A percentile compares a stretch with the other conserved stretches of the same genome.
Evolutionary conservation across 345 rosid species (phyloP).

Genomic region (Luvunga scandens): DNA sequence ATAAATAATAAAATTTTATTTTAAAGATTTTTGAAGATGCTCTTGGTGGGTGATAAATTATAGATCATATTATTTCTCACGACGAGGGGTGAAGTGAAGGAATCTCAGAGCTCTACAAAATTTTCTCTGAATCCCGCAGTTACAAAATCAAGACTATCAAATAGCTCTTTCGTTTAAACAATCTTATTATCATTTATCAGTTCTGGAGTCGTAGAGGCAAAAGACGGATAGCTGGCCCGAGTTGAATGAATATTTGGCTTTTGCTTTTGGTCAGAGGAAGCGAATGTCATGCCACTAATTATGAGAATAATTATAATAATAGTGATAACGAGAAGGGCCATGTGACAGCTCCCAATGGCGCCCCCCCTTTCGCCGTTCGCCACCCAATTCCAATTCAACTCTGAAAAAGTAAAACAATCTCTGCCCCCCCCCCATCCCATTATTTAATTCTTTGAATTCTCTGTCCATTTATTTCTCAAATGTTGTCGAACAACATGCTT

Average conservation of each 20-base stretch:
- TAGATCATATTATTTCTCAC: no score
- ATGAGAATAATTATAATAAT: conserved; percentile 7
- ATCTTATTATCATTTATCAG: no score
- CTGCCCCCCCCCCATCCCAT: background rate
- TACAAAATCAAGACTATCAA: background rate
- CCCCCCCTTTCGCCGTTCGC: background rate
- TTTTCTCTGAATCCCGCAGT: background rate
- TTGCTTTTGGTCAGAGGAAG: conserved; percentile 14
- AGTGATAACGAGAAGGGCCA: background rate
- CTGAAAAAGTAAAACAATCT: background rate
- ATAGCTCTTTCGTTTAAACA: no score
- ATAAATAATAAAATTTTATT: no score
- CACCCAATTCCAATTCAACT: background rate
- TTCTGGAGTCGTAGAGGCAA: no score
- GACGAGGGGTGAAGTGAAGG: no score
- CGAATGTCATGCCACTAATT: conserved; percentile 62
- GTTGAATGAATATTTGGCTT: background rate
- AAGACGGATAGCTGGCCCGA: no score
- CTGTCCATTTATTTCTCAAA: background rate
- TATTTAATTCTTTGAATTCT: background rate
- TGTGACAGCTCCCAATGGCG: conserved; percentile 18
- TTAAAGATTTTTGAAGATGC: no score
- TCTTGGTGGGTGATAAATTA: no score
- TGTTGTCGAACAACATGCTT: no score
- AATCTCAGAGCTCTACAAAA: no score